Evolutionary conservation across 805 yeast genomes (phyloP), one percentile per base, ranked within the genome.

Genomic region (Kazachstania kunashirensis): DNA sequence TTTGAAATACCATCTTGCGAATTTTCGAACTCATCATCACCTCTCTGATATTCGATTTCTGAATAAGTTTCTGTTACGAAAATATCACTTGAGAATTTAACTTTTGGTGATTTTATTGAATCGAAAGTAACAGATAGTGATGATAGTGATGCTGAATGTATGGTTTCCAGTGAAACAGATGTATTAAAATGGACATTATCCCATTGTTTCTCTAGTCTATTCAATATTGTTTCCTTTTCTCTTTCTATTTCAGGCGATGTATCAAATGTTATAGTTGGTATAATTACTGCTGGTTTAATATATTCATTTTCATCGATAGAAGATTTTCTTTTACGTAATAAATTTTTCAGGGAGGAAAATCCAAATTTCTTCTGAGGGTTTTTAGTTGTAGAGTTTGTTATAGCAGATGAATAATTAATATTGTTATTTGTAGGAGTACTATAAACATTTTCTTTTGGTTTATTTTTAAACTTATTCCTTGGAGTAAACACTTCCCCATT

Each of bases 401-500:
- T 20, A 7, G 23, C 10, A 20, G n/a, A n/a, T n/a, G n/a, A n/a
- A n/a, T n/a, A n/a, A n/a, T n/a, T n/a, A n/a, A n/a, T n/a, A 20
- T 20, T 20, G 6, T 20, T 7, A 20, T 20, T 10, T 20, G 23
- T 20, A 10, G 23, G 6, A 20, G 23, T 20, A 20, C 6, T 20
- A 20, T 10, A 6, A 10, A 10, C 23, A 20, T 20, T n/a, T n/a
- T n/a, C n/a, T n/a, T n/a, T n/a, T 20, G 23, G 23, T 20, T 10
- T 20, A 20, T 20, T 24, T 15, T 19, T 16, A n/a, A 17, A 17
- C 12, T 15, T 6, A 17, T 41, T 44, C 26, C 48, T 48, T 21
- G 61, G 61, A 3, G 57, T 53, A 24, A 54, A 55, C 18, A 31
- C 45, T 31, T 55, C 61, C 15, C 61, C 61, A 41, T 55, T 55